These are phyloP conservation scores for Lycium ferocissimum DNA, from an alignment of 257 asterid species.

Conservation along the genomic window DNA sequence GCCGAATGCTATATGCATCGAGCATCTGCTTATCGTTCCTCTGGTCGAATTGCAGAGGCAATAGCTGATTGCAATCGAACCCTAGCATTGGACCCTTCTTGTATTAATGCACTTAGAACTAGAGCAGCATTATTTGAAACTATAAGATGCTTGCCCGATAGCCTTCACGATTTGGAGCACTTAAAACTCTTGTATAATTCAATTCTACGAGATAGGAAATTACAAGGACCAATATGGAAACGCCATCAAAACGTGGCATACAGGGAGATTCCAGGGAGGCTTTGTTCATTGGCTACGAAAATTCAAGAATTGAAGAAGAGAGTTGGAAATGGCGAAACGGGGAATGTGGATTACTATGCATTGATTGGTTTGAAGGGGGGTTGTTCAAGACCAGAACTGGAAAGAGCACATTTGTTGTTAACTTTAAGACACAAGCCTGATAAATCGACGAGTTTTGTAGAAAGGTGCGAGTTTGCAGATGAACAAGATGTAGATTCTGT, in stretches of 20 bases:
- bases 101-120: conserved; percentile 71
- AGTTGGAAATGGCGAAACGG: conserved; percentile 82
- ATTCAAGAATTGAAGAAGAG: conserved; percentile 82
- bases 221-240: conserved; percentile 90
- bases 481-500: conserved; percentile 74
- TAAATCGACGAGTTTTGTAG: conserved; percentile 70
- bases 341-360: conserved; percentile 80
- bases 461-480: conserved; percentile 82
- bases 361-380: conserved; percentile 83
- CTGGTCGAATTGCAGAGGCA: conserved; percentile 67
- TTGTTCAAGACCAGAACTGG: conserved; percentile 83
- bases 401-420: conserved; percentile 83
- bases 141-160: conserved; percentile 77
- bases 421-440: conserved; percentile 90
- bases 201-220: conserved; percentile 69
- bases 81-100: conserved; percentile 83
- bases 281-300: conserved; percentile 78
- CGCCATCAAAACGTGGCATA: conserved; percentile 69
- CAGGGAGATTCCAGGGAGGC: conserved; percentile 87
- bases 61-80: conserved; percentile 70
- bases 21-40: conserved; percentile 63
- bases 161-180: conserved; percentile 95
- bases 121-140: conserved; percentile 79
- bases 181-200: conserved; percentile 85
- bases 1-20: conserved; percentile 67